Evolutionary conservation across 345 rosid genomes (phyloP), one percentile per base, ranked within the genome.

Genomic region (Corymbia maculata): DNA sequence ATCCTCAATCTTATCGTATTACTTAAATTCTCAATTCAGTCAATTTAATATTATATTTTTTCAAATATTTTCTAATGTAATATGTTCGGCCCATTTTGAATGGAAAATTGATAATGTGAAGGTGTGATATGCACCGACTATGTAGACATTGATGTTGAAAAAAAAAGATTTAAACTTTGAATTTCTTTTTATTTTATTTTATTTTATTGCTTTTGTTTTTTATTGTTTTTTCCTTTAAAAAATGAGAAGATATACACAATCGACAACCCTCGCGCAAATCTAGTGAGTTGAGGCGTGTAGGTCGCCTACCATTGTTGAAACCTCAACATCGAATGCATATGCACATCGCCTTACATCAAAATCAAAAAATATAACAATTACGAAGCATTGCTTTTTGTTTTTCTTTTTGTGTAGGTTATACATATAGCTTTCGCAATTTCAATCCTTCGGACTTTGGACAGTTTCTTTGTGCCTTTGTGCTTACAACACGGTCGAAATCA

Each of bases 31-130:
- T 61, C 1, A 0, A 59, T 26, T 26, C 4, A 13, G n/a, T 3
- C 9, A 2, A 64, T 64, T n/a, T 14, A 13, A n/a, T n/a, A 9
- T 7, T 14, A 3, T n/a, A n/a, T 2, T 0, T n/a, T 64, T 13
- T 6, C 42, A 2, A 64, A 3, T 26, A 61, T 6, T 64, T 64
- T n/a, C 0, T 13, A n/a, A 64, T 14, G 15, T 7, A 13, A 7
- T 6, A 0, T 6, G 1, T n/a, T 7, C 0, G 7, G 1, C 30
- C 15, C 26, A 61, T 3, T 61, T 61, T 61, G 68, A 5, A 36
- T 1, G 0, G 14, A 30, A 26, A 61, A 61, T 26, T 0, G 16
- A 11, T 61, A 0, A 61, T 1, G 7, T 11, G 8, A 6, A 0
- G 0, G 3, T 26, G 14, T 12, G 11, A 0, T 13, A 64, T 64